Evolutionary conservation across 2,329 filamentous ascomycete genomes (phyloP).

Genomic region (Alternaria sp.): DNA sequence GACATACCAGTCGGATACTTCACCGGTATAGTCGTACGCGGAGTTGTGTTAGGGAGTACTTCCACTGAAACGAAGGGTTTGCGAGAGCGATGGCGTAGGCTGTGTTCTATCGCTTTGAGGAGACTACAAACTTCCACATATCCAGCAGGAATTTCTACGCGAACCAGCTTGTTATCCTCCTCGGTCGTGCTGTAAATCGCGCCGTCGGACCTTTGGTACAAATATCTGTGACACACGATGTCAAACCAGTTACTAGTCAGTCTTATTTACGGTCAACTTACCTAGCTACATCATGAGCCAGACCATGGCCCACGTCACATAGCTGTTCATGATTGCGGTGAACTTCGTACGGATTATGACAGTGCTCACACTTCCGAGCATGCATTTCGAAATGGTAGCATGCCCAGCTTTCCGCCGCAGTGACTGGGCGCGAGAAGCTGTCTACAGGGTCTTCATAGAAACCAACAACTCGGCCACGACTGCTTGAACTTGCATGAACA

Average conservation of each 20-base stretch:
- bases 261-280: too few relatives aligned
- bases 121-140: slow-evolving; percentile 50
- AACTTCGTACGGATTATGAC: slow-evolving; percentile 53
- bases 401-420: slow-evolving; percentile 52
- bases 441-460: slow-evolving; percentile 41
- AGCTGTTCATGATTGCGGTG: slow-evolving; percentile 49
- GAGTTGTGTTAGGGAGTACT: too few relatives aligned
- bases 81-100: slow-evolving; percentile 42
- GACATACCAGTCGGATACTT: too few relatives aligned
- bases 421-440: slow-evolving; percentile 50
- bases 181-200: slow-evolving; percentile 41
- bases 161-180: slow-evolving; percentile 51
- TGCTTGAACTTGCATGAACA: too few relatives aligned
- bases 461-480: too few relatives aligned
- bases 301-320: slow-evolving; percentile 49
- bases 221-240: slow-evolving; percentile 5
- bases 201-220: slow-evolving; percentile 49
- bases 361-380: slow-evolving; percentile 52
- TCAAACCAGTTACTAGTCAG: background rate
- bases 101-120: slow-evolving; percentile 51
- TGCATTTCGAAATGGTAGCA: slow-evolving; percentile 57
- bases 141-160: slow-evolving; percentile 51
- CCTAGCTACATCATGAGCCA: too few relatives aligned
- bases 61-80: slow-evolving; percentile 41
- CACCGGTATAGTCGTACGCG: too few relatives aligned